A percentile compares a stretch with the other conserved stretches of the same genome.
These are phyloP conservation scores for Vigna hirtella DNA, from an alignment of 306 rosid species.

Conservation along the genomic window DNA sequence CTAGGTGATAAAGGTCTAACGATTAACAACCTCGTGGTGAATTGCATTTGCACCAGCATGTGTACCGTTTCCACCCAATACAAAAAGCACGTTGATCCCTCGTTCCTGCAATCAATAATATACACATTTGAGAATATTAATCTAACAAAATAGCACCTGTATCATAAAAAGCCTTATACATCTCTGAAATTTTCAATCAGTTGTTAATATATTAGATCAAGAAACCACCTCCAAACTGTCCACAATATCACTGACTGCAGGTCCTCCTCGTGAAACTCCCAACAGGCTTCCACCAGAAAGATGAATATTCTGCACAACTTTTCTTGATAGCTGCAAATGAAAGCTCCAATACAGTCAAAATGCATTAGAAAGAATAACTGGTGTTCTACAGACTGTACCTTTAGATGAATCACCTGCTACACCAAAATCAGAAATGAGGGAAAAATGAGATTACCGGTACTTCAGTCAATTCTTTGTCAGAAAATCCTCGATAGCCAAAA, in stretches of 20 bases:
- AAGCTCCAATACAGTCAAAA: slow-evolving; percentile 37
- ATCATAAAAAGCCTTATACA: neutral
- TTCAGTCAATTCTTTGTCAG: slow-evolving; percentile 81
- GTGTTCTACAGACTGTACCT: slow-evolving; percentile 9
- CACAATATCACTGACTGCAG: slow-evolving; percentile 74
- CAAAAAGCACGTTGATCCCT: slow-evolving; percentile 96
- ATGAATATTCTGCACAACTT: slow-evolving; percentile 96
- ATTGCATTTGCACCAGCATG: slow-evolving; percentile 98
- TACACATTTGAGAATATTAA: slow-evolving; percentile 19
- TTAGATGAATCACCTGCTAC: slow-evolving; percentile 21
- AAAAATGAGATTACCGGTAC: slow-evolving; percentile 63
- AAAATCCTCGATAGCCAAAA: slow-evolving; percentile 95
- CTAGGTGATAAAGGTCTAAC: slow-evolving; percentile 24
- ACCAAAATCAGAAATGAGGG: slow-evolving; percentile 40
- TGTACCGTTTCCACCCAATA: slow-evolving; percentile 98
- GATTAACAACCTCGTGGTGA: slow-evolving; percentile 81
- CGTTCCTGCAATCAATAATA: slow-evolving; percentile 69
- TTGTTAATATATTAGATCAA: slow-evolving; percentile 34
- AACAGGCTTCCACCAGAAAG: slow-evolving; percentile 99
- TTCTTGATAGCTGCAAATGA: slow-evolving; percentile 79
- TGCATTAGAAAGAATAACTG: slow-evolving; percentile 16
- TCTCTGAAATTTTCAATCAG: slow-evolving; percentile 33
- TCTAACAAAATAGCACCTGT: slow-evolving; percentile 22
- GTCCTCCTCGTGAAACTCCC: slow-evolving; percentile 99
- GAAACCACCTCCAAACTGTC: slow-evolving; percentile 77